Conservation (phyloP, 2,329 filamentous ascomycete genomes). For the Stachybotrys chartarum region DNA sequence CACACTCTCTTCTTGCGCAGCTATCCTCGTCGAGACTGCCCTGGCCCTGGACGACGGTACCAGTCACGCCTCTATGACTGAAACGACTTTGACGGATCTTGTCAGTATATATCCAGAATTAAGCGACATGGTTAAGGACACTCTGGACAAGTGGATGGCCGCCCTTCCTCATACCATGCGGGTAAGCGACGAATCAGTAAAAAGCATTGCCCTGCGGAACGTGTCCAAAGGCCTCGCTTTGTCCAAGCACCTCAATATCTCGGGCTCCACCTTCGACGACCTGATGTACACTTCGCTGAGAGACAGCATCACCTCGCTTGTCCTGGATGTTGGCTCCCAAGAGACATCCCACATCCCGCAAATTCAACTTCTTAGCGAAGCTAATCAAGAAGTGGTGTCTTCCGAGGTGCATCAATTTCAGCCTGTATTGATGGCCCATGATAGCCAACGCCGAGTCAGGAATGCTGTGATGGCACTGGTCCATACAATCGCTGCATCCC, state of each 20-base stretch:
- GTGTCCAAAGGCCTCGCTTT: slow-evolving; percentile 68
- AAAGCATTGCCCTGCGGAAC: slow-evolving; percentile 64
- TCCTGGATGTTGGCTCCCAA: slow-evolving; percentile 14
- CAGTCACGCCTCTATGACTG: slow-evolving; percentile 25
- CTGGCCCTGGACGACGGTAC: slow-evolving; percentile 57
- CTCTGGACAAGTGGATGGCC: slow-evolving; percentile 73
- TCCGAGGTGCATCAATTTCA: slow-evolving; percentile 36
- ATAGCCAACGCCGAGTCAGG: slow-evolving; percentile 59
- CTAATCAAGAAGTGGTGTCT: slow-evolving; percentile 6
- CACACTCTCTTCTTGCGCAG: slow-evolving; percentile 61
- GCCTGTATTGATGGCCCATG: slow-evolving; percentile 54
- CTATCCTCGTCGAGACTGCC: slow-evolving; percentile 74
- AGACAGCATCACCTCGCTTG: slow-evolving; percentile 57
- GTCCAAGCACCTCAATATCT: slow-evolving; percentile 54
- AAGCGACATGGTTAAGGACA: slow-evolving; percentile 58
- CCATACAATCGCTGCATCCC: slow-evolving; percentile 44
- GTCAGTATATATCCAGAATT: slow-evolving; percentile 55
- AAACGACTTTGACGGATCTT: slow-evolving; percentile 53
- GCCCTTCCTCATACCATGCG: slow-evolving; percentile 79
- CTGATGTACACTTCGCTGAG: slow-evolving; percentile 61
- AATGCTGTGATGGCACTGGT: slow-evolving; percentile 52
- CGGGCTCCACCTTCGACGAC: slow-evolving; percentile 60
- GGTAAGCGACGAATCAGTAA: slow-evolving; percentile 70
- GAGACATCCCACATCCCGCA: slow-evolving; percentile 9
- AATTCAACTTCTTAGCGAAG: slow-evolving; percentile 19